phyloP scores from a whole-genome alignment of 176 grass and related monocot species.

The Areca catechu region DNA sequence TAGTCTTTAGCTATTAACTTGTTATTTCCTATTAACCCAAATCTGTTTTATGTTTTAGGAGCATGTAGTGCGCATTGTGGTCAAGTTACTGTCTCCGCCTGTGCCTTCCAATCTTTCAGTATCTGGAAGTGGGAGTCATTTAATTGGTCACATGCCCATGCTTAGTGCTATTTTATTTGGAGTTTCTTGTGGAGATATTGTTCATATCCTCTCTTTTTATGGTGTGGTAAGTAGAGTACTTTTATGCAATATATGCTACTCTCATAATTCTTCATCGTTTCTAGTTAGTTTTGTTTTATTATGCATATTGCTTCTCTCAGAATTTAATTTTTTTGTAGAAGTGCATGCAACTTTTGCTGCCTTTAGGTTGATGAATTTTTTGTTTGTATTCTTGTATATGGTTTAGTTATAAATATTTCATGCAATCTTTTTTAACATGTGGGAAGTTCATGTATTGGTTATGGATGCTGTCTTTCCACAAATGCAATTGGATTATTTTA shows the following conservation, averaged over 20 bases:
- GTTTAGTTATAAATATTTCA: no score
- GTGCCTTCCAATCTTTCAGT: slow-evolving; percentile 60
- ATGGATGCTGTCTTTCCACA: no score
- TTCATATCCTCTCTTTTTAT: slow-evolving; percentile 92
- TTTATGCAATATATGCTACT: background rate
- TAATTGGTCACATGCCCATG: slow-evolving; percentile 67
- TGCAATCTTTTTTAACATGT: no score
- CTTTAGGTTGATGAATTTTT: no score
- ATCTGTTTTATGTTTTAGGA: slow-evolving; percentile 44
- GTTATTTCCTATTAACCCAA: slow-evolving; percentile 5
- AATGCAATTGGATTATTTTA: no score
- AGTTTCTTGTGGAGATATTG: slow-evolving; percentile 58
- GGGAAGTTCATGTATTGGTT: no score
- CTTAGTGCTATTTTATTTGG: slow-evolving; percentile 69
- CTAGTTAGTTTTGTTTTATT: background rate
- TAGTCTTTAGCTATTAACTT: background rate
- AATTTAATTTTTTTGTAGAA: no score
- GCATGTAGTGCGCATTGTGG: slow-evolving; percentile 64
- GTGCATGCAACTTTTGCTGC: no score
- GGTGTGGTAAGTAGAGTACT: slow-evolving; percentile 54
- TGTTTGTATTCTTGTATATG: no score
- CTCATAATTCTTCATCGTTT: background rate
- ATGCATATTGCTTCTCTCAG: no score
- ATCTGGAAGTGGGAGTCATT: slow-evolving; percentile 52
- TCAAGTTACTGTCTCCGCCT: slow-evolving; percentile 63